Percentiles rank a stretch among this genome's conserved stretches.
These are phyloP conservation scores for Vitellaria paradoxa DNA, from an alignment of 179 eudicot genomes.

Conservation along the genomic window DNA sequence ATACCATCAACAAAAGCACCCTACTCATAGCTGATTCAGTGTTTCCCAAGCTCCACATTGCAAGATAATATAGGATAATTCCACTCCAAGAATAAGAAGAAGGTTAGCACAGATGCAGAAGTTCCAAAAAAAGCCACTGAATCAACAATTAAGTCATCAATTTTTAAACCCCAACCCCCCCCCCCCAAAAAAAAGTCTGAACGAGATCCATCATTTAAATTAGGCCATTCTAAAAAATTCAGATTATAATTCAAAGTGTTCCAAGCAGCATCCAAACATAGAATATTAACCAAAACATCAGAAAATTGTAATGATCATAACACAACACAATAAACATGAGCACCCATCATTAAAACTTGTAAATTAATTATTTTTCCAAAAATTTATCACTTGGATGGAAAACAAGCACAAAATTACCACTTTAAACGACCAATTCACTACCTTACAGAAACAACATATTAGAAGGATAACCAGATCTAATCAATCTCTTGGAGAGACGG, in stretches of 20 bases:
- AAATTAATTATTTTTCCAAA: background rate
- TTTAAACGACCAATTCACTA: background rate
- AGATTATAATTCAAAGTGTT: too few species aligned
- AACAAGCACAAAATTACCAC: background rate
- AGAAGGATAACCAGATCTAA: conserved; percentile 1
- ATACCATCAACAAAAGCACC: background rate
- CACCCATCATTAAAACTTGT: background rate
- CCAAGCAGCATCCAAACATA: too few species aligned
- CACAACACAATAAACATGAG: background rate
- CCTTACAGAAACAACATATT: background rate
- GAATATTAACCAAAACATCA: background rate
- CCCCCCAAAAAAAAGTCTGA: too few species aligned
- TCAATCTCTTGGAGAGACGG: conserved; percentile 30
- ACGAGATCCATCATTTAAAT: too few species aligned
- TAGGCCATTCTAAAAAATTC: too few species aligned
- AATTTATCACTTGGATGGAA: background rate
- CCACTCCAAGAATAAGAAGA: too few species aligned
- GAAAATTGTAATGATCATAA: background rate
- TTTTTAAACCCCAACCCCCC: too few species aligned
- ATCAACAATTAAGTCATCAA: too few species aligned
- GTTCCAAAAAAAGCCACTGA: too few species aligned
- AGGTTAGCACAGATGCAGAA: too few species aligned
- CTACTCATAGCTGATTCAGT: background rate
- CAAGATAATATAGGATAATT: too few species aligned
- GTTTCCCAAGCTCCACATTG: background rate